phyloP scores from a whole-genome alignment of 2,329 filamentous ascomycete species.

The Diaporthe destruens region DNA sequence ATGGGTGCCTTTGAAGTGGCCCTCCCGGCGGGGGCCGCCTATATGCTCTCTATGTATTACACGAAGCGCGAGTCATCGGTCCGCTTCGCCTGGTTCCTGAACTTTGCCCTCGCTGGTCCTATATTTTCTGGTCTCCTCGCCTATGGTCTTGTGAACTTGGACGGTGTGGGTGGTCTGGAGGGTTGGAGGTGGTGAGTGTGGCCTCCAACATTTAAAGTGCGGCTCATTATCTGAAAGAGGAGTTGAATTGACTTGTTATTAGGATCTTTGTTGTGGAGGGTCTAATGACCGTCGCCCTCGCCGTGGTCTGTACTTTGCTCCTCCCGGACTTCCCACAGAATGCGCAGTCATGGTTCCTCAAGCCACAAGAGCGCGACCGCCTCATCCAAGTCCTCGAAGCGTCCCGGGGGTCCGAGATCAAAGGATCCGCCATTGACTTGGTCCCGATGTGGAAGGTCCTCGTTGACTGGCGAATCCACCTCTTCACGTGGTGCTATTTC shows the following conservation, averaged over 20 bases:
- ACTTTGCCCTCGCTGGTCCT: conserved; percentile 54
- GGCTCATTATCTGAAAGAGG: no score
- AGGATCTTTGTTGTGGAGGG: conserved; percentile 57
- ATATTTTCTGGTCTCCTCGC: conserved; percentile 58
- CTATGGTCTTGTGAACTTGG: conserved; percentile 55
- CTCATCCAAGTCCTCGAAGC: conserved; percentile 45
- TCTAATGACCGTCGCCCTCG: conserved; percentile 45
- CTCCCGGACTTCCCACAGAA: conserved; percentile 48
- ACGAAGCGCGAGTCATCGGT: conserved; percentile 46
- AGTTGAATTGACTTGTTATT: neutral
- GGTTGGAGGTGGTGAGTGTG: conserved; percentile 55
- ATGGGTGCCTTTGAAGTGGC: conserved; percentile 40
- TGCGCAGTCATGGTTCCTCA: conserved; percentile 48
- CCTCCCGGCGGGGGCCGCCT: conserved; percentile 50
- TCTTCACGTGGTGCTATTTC: conserved; percentile 50
- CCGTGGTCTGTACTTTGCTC: conserved; percentile 43
- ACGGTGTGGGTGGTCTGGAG: conserved; percentile 54
- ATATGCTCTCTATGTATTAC: conserved; percentile 49
- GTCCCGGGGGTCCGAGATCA: conserved; percentile 45
- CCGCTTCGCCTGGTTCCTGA: conserved; percentile 51
- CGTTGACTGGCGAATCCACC: conserved; percentile 48
- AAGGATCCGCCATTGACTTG: conserved; percentile 45
- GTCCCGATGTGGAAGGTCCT: conserved; percentile 47
- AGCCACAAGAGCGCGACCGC: conserved; percentile 44
- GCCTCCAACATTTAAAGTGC: neutral